These are phyloP conservation scores for Butyriboletus appendiculatus DNA, from an alignment of 1,284 basidiomycete species.

Conservation along the genomic window DNA sequence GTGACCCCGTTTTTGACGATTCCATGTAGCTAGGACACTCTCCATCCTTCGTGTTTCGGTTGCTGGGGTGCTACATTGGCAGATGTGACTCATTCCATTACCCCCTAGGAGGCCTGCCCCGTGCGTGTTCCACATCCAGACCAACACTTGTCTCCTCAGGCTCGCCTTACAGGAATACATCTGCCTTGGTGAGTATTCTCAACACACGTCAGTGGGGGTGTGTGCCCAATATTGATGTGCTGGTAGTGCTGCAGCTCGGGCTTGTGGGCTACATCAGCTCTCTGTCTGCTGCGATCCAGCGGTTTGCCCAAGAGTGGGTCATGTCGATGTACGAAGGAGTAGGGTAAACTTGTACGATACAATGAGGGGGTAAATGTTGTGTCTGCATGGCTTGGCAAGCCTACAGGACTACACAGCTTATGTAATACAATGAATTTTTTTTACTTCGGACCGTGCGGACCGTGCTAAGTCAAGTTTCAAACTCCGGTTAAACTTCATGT, in stretches of 20 bases:
- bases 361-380: no score
- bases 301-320: neutral
- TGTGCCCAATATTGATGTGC: no score
- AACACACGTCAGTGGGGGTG: neutral
- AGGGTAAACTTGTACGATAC: neutral
- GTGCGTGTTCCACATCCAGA: neutral
- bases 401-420: constrained; percentile 7
- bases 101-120: neutral
- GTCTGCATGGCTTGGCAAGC: no score
- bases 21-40: neutral
- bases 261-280: neutral
- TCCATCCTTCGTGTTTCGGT: neutral
- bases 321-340: neutral
- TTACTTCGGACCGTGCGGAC: no score
- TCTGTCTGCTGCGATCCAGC: neutral
- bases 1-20: no score
- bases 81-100: neutral
- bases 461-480: no score
- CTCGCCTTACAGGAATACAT: neutral
- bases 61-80: neutral
- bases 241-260: neutral
- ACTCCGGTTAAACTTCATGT: no score
- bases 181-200: neutral
- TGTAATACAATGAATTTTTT: constrained; percentile 7
- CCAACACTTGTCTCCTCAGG: neutral